These are phyloP conservation scores for Pseudocercospora cruenta DNA, from an alignment of 2,329 filamentous ascomycete species.

Conservation along the genomic window DNA sequence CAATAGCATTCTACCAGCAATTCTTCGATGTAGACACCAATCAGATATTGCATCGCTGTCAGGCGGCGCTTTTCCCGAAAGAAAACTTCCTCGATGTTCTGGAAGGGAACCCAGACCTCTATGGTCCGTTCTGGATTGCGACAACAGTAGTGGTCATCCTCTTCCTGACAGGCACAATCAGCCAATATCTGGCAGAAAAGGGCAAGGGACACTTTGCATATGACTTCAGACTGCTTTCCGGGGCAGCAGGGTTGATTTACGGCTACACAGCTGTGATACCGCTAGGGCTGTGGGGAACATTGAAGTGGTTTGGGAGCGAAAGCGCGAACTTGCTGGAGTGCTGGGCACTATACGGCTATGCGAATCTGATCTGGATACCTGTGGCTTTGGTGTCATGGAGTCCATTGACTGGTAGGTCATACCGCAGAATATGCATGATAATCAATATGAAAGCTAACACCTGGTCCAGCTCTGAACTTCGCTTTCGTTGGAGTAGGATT, in stretches of 20 bases:
- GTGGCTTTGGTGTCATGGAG: constrained; percentile 92
- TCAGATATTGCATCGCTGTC: constrained; percentile 84
- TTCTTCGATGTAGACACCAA: constrained; percentile 98
- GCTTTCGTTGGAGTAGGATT: constrained; percentile 88
- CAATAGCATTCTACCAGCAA: constrained; percentile 89
- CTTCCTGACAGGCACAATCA: constrained; percentile 93
- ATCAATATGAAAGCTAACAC: constrained; percentile 18
- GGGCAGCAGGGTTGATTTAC: constrained; percentile 89
- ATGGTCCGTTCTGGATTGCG: constrained; percentile 98
- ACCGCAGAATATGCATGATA: neutral
- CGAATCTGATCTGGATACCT: constrained; percentile 95
- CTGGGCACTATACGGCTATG: constrained; percentile 93
- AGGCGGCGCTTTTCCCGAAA: constrained; percentile 84
- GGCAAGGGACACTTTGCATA: constrained; percentile 77
- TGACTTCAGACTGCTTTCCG: constrained; percentile 86
- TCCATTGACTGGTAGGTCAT: constrained; percentile 64
- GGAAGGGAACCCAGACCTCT: constrained; percentile 94
- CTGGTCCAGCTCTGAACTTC: constrained; percentile 74
- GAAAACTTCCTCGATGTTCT: constrained; percentile 96
- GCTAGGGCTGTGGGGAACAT: constrained; percentile 78
- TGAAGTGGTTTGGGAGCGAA: constrained; percentile 95
- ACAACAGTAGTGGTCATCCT: constrained; percentile 95
- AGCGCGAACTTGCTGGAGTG: constrained; percentile 92
- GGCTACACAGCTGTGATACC: constrained; percentile 88
- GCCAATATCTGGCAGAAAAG: constrained; percentile 76